These are phyloP conservation scores for Pistacia atlantica DNA, from an alignment of 345 rosid species.

Conservation along the genomic window DNA sequence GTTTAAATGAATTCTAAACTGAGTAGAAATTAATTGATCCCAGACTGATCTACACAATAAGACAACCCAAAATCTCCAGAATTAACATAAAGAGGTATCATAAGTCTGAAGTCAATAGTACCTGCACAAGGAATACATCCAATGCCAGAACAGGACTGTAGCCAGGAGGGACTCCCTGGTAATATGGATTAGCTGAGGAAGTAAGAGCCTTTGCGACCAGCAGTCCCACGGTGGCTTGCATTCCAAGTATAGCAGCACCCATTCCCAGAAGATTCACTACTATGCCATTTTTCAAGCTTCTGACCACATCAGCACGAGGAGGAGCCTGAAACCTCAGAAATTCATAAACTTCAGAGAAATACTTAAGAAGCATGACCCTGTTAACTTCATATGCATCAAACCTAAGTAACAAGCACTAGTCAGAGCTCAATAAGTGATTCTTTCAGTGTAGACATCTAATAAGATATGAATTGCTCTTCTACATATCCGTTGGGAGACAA, in stretches of 20 bases:
- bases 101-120: slow-evolving; percentile 23
- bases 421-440: background rate
- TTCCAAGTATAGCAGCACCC: slow-evolving; percentile 92
- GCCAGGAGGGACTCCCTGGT: slow-evolving; percentile 85
- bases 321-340: slow-evolving; percentile 69
- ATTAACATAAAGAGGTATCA: background rate
- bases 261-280: slow-evolving; percentile 79
- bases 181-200: slow-evolving; percentile 81
- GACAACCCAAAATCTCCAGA: background rate
- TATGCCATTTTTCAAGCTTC: slow-evolving; percentile 84
- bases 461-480: background rate
- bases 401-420: background rate
- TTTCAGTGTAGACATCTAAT: background rate
- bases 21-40: background rate
- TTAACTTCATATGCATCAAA: slow-evolving; percentile 1
- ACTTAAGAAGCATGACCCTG: background rate
- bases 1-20: background rate
- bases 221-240: slow-evolving; percentile 94
- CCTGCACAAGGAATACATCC: slow-evolving; percentile 99
- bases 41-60: background rate
- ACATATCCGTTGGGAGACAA: background rate
- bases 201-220: slow-evolving; percentile 96
- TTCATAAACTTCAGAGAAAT: background rate
- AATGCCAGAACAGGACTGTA: slow-evolving; percentile 84
- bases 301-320: slow-evolving; percentile 96